These are phyloP conservation scores for Scutellaria baicalensis DNA, from an alignment of 257 asterid genomes.

Conservation along the genomic window DNA sequence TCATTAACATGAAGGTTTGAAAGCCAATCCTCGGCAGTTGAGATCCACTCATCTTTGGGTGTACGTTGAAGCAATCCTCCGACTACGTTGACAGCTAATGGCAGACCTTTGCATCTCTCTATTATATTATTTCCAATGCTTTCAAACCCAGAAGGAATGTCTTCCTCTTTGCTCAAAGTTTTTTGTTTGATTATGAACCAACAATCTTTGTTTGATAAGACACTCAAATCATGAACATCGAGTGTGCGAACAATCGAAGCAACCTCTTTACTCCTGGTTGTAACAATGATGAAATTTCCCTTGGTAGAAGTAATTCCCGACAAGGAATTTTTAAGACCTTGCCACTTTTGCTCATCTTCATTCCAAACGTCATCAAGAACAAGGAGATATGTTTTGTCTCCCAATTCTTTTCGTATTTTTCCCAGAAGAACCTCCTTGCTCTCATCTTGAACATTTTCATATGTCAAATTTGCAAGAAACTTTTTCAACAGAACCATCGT, in stretches of 20 bases:
- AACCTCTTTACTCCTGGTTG: not conserved
- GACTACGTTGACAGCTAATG: constrained; percentile 24
- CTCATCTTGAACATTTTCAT: not conserved
- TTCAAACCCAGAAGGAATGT: not conserved
- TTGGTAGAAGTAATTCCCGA: not conserved
- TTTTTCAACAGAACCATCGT: not conserved
- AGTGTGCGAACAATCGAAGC: not conserved
- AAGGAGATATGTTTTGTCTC: no score
- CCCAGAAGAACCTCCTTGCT: not conserved
- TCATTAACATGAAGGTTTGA: not conserved
- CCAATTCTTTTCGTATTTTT: no score
- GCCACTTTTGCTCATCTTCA: no score
- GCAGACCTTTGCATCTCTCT: constrained; percentile 28
- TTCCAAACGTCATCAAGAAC: no score
- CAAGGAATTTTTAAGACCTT: no score
- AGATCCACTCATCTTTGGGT: constrained; percentile 11
- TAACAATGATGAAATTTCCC: constrained; percentile 13
- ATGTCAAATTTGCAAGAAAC: not conserved
- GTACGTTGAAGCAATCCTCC: constrained; percentile 17
- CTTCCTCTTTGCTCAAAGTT: not conserved
- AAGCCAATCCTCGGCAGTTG: not conserved
- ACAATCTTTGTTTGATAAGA: constrained; percentile 14
- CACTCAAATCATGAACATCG: not conserved
- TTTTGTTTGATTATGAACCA: not conserved
- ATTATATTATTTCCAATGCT: constrained; percentile 1